Percentiles rank a stretch among this genome's conserved stretches.
Conservation (phyloP, 768 basidiomycete genomes). For the Crassisporium funariophilum region DNA sequence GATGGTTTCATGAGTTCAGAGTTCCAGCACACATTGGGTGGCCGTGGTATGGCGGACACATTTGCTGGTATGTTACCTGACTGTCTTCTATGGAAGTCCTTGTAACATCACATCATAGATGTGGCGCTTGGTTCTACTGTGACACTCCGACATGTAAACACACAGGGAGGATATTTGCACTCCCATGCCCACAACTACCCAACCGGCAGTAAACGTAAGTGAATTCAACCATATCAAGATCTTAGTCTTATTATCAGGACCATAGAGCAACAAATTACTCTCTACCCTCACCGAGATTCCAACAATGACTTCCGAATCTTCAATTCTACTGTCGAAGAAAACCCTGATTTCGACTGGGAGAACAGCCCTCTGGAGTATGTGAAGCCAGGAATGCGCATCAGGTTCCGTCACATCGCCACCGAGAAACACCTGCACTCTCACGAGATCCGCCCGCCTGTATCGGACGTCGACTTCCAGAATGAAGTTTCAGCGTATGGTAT, state of each 20-base stretch:
- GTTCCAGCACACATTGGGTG: conserved; percentile 94
- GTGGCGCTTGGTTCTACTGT: conserved; percentile 83
- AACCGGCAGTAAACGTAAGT: conserved; percentile 81
- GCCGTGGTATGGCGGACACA: conserved; percentile 91
- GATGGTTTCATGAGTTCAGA: conserved; percentile 99
- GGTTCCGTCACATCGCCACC: conserved; percentile 78
- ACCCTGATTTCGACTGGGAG: conserved; percentile 45
- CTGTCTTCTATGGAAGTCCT: too few species aligned
- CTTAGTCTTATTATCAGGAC: neutral
- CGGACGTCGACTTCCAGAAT: conserved; percentile 98
- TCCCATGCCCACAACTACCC: conserved; percentile 93
- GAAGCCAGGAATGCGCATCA: conserved; percentile 67
- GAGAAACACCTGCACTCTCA: conserved; percentile 93
- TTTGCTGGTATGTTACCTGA: conserved; percentile 66
- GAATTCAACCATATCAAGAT: neutral
- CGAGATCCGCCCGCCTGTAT: conserved; percentile 91
- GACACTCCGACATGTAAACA: conserved; percentile 88
- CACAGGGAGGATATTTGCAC: conserved; percentile 98
- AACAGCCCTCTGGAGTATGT: conserved; percentile 63
- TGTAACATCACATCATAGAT: conserved; percentile 58
- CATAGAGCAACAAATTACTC: conserved; percentile 95
- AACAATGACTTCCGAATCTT: conserved; percentile 92
- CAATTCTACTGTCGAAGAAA: conserved; percentile 63
- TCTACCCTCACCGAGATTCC: conserved; percentile 98
- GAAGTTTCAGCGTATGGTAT: conserved; percentile 96